Conservation (phyloP, 2,329 filamentous ascomycete species). For the Laburnicola sp. region DNA sequence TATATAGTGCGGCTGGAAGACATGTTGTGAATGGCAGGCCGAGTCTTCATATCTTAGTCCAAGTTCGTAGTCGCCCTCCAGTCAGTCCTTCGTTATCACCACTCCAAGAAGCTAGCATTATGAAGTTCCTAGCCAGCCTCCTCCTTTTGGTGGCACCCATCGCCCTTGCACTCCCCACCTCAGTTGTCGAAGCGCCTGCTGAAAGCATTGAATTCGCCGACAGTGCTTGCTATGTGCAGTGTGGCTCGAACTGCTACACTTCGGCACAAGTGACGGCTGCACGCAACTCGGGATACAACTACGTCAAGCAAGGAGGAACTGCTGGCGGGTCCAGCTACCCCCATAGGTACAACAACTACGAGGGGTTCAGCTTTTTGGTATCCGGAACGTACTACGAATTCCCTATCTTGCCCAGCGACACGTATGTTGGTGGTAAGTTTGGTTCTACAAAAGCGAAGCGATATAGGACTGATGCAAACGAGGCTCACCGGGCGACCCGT, state of each 20-base stretch:
- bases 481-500: constrained; percentile 68
- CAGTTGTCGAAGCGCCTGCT: background rate
- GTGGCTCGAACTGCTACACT: constrained; percentile 55
- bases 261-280: constrained; percentile 55
- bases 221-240: background rate
- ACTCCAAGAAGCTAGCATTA: background rate
- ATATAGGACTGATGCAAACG: background rate
- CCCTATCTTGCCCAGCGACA: constrained; percentile 56
- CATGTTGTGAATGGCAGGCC: background rate
- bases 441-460: background rate
- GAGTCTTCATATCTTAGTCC: background rate
- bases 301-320: constrained; percentile 48
- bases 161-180: constrained; percentile 3
- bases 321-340: constrained; percentile 56
- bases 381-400: constrained; percentile 66
- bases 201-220: background rate
- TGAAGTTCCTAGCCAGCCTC: constrained; percentile 3
- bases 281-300: constrained; percentile 55
- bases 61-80: background rate
- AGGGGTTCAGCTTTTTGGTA: constrained; percentile 64
- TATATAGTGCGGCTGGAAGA: background rate
- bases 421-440: constrained; percentile 60
- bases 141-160: background rate
- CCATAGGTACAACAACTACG: constrained; percentile 64
- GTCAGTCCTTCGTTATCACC: background rate